Evolutionary conservation across 805 yeast species (phyloP).

Genomic region (Saccharomycopsis fodiens): DNA sequence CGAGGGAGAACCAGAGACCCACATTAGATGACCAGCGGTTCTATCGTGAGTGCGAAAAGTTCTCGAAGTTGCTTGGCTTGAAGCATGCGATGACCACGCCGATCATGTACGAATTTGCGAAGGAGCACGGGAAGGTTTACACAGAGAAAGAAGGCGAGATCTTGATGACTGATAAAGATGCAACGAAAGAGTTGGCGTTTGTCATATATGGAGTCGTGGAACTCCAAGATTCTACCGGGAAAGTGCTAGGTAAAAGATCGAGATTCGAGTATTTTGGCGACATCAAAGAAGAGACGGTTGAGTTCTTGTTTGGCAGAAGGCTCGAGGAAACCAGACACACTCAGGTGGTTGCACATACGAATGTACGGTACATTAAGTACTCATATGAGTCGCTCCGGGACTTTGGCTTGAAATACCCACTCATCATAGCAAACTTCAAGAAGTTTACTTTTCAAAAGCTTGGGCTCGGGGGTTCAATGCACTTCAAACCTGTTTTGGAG

Average conservation of each 20-base stretch:
- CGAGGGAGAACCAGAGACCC: background rate
- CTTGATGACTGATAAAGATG: too few relatives aligned
- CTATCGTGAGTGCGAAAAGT: background rate
- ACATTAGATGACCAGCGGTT: background rate
- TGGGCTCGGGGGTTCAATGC: too few relatives aligned
- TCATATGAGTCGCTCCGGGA: conserved; percentile 45
- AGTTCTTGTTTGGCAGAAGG: too few relatives aligned
- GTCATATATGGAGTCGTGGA: conserved; percentile 31
- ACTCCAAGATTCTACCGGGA: conserved; percentile 21
- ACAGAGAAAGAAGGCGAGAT: conserved; percentile 15
- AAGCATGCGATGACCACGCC: conserved; percentile 3
- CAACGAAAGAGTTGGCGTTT: too few relatives aligned
- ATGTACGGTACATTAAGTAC: conserved; percentile 55
- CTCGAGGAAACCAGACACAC: too few relatives aligned
- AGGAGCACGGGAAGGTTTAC: conserved; percentile 1
- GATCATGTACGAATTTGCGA: conserved; percentile 7
- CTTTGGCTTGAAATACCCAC: conserved; percentile 52
- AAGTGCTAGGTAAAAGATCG: conserved; percentile 22
- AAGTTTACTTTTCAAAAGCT: too few relatives aligned
- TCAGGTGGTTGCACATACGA: too few relatives aligned
- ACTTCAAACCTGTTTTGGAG: too few relatives aligned
- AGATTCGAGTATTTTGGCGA: conserved; percentile 70
- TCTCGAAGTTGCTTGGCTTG: conserved; percentile 3
- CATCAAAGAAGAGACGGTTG: too few relatives aligned
- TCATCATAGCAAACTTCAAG: conserved; percentile 50